phyloP scores from a whole-genome alignment of 2,329 filamentous ascomycete species.

The Hypocreales sp. region DNA sequence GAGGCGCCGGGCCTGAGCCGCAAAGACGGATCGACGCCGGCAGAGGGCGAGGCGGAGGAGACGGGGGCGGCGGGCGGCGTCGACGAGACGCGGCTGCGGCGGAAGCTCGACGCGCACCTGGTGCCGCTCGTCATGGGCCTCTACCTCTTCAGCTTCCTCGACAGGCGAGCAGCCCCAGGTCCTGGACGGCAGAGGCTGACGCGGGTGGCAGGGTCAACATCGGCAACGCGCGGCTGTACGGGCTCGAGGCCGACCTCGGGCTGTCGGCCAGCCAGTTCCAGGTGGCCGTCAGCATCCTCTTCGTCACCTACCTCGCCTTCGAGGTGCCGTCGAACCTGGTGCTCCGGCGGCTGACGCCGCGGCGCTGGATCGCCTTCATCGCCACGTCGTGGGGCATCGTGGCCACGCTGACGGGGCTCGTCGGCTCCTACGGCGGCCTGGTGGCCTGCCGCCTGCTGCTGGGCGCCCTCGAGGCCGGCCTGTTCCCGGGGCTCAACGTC shows the following conservation, averaged over 20 bases:
- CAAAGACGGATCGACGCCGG: too few species aligned
- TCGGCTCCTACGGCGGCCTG: slow-evolving; percentile 47
- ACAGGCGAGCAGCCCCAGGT: too few species aligned
- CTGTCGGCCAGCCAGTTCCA: slow-evolving; percentile 53
- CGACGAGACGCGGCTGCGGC: slow-evolving; percentile 40
- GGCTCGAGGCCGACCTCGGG: slow-evolving; percentile 45
- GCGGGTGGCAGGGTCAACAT: slow-evolving; percentile 44
- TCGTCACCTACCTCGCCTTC: slow-evolving; percentile 47
- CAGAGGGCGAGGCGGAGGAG: too few species aligned
- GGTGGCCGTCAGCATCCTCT: slow-evolving; percentile 48
- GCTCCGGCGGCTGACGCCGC: slow-evolving; percentile 45
- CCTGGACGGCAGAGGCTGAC: too few species aligned
- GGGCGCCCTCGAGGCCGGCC: slow-evolving; percentile 51
- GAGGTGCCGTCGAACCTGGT: slow-evolving; percentile 52
- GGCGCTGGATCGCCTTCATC: slow-evolving; percentile 50
- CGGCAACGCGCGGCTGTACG: slow-evolving; percentile 53
- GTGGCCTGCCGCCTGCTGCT: slow-evolving; percentile 55
- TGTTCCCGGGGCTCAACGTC: slow-evolving; percentile 53
- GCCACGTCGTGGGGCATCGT: slow-evolving; percentile 50
- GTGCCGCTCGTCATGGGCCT: slow-evolving; percentile 52
- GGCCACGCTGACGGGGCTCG: slow-evolving; percentile 54
- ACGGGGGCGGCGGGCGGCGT: slow-evolving; percentile 4
- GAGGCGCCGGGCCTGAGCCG: too few species aligned
- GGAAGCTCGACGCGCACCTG: slow-evolving; percentile 48
- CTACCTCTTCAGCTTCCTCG: slow-evolving; percentile 64